A percentile compares a stretch with the other conserved stretches of the same genome.
Conservation (phyloP, 306 rosid species). For the Echinosophora koreensis region DNA sequence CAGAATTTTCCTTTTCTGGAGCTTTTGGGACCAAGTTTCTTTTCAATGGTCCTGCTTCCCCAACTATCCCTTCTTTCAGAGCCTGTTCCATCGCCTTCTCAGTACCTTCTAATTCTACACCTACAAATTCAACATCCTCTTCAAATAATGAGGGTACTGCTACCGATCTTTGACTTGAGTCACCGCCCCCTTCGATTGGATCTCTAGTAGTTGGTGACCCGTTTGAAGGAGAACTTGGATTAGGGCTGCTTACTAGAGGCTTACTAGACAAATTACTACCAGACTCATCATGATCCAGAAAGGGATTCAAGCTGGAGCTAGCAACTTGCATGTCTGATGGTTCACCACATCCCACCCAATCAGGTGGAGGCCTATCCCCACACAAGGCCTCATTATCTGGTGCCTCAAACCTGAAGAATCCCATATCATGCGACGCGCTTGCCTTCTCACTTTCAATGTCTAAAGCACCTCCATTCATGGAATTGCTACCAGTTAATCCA, state of each 20-base stretch:
- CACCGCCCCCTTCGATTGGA: slow-evolving; percentile 55
- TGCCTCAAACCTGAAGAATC: slow-evolving; percentile 81
- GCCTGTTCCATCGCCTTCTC: slow-evolving; percentile 97
- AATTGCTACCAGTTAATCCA: slow-evolving; percentile 57
- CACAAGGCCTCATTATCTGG: slow-evolving; percentile 73
- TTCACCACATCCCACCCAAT: slow-evolving; percentile 94
- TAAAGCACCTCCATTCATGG: slow-evolving; percentile 55
- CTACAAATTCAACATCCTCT: slow-evolving; percentile 95
- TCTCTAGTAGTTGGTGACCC: slow-evolving; percentile 62
- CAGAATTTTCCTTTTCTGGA: slow-evolving; percentile 76
- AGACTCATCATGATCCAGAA: slow-evolving; percentile 66
- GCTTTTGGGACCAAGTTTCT: slow-evolving; percentile 61
- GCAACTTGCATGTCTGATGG: slow-evolving; percentile 74
- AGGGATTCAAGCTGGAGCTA: slow-evolving; percentile 82
- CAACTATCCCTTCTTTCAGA: slow-evolving; percentile 91
- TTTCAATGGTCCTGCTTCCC: slow-evolving; percentile 95
- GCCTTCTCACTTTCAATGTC: slow-evolving; percentile 59
- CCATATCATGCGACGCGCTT: slow-evolving; percentile 71
- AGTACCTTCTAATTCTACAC: slow-evolving; percentile 88
- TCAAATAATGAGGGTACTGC: slow-evolving; percentile 85
- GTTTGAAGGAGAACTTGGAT: slow-evolving; percentile 54
- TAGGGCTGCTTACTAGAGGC: slow-evolving; percentile 53
- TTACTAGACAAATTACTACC: slow-evolving; percentile 47
- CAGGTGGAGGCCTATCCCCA: slow-evolving; percentile 86
- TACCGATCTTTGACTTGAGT: slow-evolving; percentile 52